These are phyloP conservation scores for Sarocladium strictum DNA, from an alignment of 2,329 filamentous ascomycete genomes.

Conservation along the genomic window DNA sequence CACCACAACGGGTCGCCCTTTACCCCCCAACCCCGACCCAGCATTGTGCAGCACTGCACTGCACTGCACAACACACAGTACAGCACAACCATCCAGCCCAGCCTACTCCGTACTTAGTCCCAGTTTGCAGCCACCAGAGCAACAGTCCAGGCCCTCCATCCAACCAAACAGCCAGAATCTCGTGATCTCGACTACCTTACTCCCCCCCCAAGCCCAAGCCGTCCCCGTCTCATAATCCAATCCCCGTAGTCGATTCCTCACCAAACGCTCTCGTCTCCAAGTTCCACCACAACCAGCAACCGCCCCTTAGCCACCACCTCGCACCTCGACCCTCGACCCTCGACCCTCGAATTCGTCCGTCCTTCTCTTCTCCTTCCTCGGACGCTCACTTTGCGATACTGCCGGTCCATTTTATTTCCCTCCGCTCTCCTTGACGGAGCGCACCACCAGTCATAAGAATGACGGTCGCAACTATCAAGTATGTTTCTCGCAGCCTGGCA, in stretches of 20 bases:
- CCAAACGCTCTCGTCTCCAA: neutral
- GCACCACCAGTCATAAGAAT: slow-evolving; percentile 25
- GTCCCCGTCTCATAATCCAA: neutral
- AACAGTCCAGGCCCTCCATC: neutral
- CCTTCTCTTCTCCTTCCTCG: neutral
- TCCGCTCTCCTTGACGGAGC: slow-evolving; percentile 8
- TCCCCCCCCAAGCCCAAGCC: neutral
- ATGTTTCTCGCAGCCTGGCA: slow-evolving; percentile 24
- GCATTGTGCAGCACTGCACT: too few relatives aligned
- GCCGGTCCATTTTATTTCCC: slow-evolving; percentile 8
- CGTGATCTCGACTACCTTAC: slow-evolving; percentile 1
- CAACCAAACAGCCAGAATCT: slow-evolving; percentile 1
- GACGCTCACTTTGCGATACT: neutral
- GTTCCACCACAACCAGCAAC: neutral
- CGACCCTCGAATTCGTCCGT: neutral
- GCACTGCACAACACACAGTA: too few relatives aligned
- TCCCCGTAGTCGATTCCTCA: slow-evolving; percentile 6
- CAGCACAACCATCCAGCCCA: too few relatives aligned
- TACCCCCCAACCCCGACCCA: neutral
- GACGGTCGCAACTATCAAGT: slow-evolving; percentile 62
- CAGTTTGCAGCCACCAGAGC: neutral
- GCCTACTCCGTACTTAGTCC: neutral
- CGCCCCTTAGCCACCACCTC: neutral
- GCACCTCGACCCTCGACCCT: neutral
- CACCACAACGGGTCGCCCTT: too few relatives aligned